Conservation (phyloP, 2,329 filamentous ascomycete species). For the Colletotrichum sp. region DNA sequence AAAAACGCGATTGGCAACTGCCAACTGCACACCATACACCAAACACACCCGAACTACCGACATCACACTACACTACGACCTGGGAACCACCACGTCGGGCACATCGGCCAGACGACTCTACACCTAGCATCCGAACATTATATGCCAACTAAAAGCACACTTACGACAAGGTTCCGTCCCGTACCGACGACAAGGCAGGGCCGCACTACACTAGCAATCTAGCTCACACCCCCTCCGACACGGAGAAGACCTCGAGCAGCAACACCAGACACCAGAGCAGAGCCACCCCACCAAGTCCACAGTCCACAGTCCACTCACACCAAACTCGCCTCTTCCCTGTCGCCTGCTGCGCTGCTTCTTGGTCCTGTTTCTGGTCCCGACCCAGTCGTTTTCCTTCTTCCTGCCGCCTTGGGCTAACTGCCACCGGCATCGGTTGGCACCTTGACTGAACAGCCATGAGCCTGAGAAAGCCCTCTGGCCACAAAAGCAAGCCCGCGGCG, state of each 20-base stretch:
- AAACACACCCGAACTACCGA: not conserved
- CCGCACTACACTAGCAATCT: not conserved
- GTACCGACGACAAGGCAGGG: not conserved
- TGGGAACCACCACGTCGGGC: not conserved
- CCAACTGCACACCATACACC: not conserved
- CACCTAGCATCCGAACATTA: not conserved
- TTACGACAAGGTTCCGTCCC: conserved; percentile 1
- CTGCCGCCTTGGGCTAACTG: not conserved
- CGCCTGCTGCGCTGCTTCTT: not conserved
- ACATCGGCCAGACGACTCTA: not conserved
- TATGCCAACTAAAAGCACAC: not conserved
- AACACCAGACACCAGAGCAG: not conserved
- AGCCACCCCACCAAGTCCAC: not conserved
- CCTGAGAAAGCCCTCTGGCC: conserved; percentile 15
- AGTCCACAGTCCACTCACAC: conserved; percentile 10
- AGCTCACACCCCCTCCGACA: not conserved
- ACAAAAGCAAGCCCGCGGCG: conserved; percentile 16
- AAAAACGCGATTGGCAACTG: not conserved
- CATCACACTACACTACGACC: not conserved
- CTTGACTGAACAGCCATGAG: conserved; percentile 9
- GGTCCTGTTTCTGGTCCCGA: conserved; percentile 7
- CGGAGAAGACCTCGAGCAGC: not conserved
- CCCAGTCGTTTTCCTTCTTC: conserved; percentile 10
- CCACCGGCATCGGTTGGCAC: conserved; percentile 6
- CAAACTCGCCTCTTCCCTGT: conserved; percentile 9